These are phyloP conservation scores for Amauroascus niger DNA, from an alignment of 2,329 filamentous ascomycete genomes.

Conservation along the genomic window DNA sequence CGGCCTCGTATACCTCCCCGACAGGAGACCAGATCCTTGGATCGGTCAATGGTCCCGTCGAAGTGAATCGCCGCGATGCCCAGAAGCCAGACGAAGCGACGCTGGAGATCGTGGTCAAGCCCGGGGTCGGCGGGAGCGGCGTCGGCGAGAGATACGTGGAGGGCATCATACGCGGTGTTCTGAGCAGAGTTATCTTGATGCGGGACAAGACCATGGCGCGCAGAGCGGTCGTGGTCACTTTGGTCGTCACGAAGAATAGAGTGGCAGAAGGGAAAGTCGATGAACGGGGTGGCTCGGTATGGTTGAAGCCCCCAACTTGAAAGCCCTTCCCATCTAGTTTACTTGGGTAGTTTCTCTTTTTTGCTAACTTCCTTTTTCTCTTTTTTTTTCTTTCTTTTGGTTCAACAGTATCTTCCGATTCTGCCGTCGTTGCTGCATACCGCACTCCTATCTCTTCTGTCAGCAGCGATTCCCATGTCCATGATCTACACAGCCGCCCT, in stretches of 20 bases:
- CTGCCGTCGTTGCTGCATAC: constrained; percentile 77
- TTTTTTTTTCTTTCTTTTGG: neutral
- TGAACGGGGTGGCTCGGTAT: constrained; percentile 32
- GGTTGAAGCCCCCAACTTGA: constrained; percentile 15
- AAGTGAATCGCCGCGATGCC: constrained; percentile 68
- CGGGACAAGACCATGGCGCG: constrained; percentile 35
- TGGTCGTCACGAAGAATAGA: constrained; percentile 33
- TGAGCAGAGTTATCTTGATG: constrained; percentile 35
- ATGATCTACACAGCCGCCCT: constrained; percentile 59
- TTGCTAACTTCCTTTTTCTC: constrained; percentile 2
- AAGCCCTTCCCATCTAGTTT: neutral
- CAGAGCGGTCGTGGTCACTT: constrained; percentile 36
- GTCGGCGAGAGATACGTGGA: constrained; percentile 76
- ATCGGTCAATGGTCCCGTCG: constrained; percentile 85
- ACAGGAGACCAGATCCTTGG: constrained; percentile 69
- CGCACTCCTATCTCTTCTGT: constrained; percentile 65
- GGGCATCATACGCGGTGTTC: constrained; percentile 35
- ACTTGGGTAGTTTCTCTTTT: neutral
- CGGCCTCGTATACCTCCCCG: constrained; percentile 35
- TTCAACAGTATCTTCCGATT: constrained; percentile 60
- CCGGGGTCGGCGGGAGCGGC: constrained; percentile 75
- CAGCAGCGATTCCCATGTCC: constrained; percentile 70
- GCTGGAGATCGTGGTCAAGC: constrained; percentile 82
- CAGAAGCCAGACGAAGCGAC: constrained; percentile 85
- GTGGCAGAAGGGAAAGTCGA: constrained; percentile 24